Evolutionary conservation across 2,329 filamentous ascomycete genomes (phyloP), one percentile per base, ranked within the genome.

Genomic region (Leptographium wingfieldii): DNA sequence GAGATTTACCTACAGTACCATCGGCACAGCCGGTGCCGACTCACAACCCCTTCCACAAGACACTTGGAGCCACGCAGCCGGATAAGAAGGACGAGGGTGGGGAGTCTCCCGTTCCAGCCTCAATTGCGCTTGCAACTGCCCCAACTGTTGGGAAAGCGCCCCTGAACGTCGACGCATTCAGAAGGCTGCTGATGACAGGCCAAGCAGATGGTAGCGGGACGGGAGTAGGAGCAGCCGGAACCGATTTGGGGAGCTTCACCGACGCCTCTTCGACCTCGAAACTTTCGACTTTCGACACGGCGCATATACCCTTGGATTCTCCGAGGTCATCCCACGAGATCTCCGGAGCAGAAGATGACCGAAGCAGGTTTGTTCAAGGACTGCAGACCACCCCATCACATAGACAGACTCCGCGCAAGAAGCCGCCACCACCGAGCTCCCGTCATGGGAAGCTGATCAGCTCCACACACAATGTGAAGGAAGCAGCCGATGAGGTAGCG

Each of bases 121-220:
- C 10, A 9, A 35, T 35, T 35, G 33, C 33, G 33, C 33, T 69
- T 22, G n/a, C 53, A 16, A 6, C 43, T 14, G 25, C n/a, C 14
- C 67, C 60, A 1, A 51, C 61, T n/a, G 58, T 73, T 68, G 66
- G 73, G 10, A 77, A 73, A 65, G 73, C 70, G 22, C 78, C 82
- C 0, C 72, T 92, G 63, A 87, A 94, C 68, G 89, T 92, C 1
- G 84, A 90, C 68, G 84, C 88, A 9, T 94, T 94, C 73, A 85
- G 85, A 68, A 80, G 85, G 61, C 73, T 94, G 62, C 77, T 94
- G 55, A 77, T 94, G 73, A 94, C 88, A 0, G 89, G 89, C 25
- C 82, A 84, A 66, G 69, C 80, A 43, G 79, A 73, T 51, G 63
- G 65, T 46, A 63, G 66, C 63, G 60, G 68, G 56, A 61, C 66